Percentiles rank a stretch among this genome's conserved stretches.
Evolutionary conservation across 345 rosid genomes (phyloP).

Genomic region (Eucalyptus regnans): DNA sequence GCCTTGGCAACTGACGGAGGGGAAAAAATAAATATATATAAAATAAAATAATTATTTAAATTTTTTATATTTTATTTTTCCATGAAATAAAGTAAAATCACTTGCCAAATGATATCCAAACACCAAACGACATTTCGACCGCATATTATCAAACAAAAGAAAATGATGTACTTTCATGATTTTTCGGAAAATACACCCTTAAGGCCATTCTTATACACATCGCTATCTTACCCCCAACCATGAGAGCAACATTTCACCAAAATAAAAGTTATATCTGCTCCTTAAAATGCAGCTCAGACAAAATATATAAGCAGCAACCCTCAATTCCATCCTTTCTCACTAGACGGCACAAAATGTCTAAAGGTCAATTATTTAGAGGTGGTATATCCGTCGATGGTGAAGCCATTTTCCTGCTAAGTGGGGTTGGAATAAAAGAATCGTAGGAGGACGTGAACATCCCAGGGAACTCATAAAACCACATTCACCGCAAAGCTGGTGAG

Average conservation of each 20-base stretch:
- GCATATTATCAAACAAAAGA: no score
- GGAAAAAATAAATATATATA: no score
- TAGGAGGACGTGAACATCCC: not conserved
- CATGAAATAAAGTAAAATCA: no score
- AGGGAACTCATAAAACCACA: not conserved
- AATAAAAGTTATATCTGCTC: not conserved
- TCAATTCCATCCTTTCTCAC: not conserved
- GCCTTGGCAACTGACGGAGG: fast-evolving
- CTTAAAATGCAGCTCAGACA: not conserved
- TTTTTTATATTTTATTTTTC: no score
- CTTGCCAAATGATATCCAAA: no score
- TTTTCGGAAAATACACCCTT: no score
- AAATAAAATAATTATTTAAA: no score
- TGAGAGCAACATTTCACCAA: not conserved
- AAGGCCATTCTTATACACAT: no score
- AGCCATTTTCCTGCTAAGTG: not conserved
- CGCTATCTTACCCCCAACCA: no score
- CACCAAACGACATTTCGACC: fast-evolving
- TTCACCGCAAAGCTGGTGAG: not conserved
- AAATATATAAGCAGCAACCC: not conserved
- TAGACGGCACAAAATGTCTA: not conserved
- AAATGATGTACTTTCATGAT: no score
- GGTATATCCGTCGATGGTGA: not conserved
- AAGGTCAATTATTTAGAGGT: not conserved
- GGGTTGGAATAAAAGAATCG: not conserved